phyloP scores from a whole-genome alignment of 2,329 filamentous ascomycete genomes.

The Diaporthe velutina region DNA sequence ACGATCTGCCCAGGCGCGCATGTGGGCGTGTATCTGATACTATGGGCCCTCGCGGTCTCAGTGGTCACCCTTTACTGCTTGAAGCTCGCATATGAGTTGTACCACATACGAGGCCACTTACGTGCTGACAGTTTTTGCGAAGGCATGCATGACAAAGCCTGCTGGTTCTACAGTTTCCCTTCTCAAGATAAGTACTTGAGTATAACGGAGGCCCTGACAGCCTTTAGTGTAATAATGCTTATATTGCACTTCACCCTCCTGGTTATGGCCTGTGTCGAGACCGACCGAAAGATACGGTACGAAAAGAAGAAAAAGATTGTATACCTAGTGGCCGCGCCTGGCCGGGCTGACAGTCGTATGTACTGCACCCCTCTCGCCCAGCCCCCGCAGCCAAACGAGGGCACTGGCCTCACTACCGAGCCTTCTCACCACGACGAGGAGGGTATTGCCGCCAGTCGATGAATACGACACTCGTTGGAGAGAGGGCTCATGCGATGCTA shows the following conservation, averaged over 20 bases:
- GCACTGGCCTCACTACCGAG: not conserved
- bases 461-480: fast-evolving
- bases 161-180: constrained; percentile 34
- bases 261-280: constrained; percentile 41
- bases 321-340: constrained; percentile 23
- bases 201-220: constrained; percentile 40
- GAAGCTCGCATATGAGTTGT: constrained; percentile 45
- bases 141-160: no score
- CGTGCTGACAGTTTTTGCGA: no score
- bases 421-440: not conserved
- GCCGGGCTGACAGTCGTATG: constrained; percentile 6
- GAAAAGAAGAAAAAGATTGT: constrained; percentile 22
- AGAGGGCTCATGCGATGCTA: no score
- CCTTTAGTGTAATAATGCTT: constrained; percentile 38
- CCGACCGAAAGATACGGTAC: constrained; percentile 36
- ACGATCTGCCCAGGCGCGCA: constrained; percentile 59
- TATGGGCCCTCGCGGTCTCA: constrained; percentile 53
- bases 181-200: constrained; percentile 21
- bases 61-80: constrained; percentile 56
- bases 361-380: constrained; percentile 6
- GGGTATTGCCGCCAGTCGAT: not conserved
- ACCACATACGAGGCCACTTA: constrained; percentile 41
- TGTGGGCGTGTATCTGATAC: constrained; percentile 55
- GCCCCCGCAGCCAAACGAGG: not conserved
- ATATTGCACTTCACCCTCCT: constrained; percentile 39